Percentiles rank a stretch among this genome's conserved stretches.
Conservation (phyloP, 331 rosid species). For the Acacia concinna region DNA sequence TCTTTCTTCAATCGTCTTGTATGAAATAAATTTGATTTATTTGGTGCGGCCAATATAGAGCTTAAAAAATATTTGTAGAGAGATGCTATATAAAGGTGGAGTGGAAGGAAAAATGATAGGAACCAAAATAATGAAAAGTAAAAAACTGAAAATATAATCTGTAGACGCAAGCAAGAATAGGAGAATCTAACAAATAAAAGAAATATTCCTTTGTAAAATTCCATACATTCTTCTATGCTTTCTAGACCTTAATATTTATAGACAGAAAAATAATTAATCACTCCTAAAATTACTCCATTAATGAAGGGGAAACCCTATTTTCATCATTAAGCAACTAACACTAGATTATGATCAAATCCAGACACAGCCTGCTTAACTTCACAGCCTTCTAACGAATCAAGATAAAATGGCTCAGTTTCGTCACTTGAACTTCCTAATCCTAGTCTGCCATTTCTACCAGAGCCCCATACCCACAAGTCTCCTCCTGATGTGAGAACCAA, state of each 20-base stretch:
- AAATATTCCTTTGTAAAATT: no score
- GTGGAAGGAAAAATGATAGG: not conserved
- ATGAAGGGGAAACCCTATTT: no score
- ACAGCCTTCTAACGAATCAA: conserved; percentile 63
- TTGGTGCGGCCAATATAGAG: not conserved
- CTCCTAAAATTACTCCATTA: not conserved
- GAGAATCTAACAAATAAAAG: no score
- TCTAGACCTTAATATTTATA: no score
- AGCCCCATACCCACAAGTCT: conserved; percentile 91
- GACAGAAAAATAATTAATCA: no score
- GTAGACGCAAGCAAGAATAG: no score
- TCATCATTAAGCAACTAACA: conserved; percentile 62
- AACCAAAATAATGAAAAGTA: no score
- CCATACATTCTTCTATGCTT: no score
- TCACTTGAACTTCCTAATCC: conserved; percentile 77
- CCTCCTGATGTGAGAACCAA: conserved; percentile 63
- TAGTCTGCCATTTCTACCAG: conserved; percentile 85
- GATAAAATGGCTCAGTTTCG: conserved; percentile 65
- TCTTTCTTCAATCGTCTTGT: not conserved
- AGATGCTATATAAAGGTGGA: not conserved
- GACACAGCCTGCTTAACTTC: conserved; percentile 73
- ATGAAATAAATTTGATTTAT: not conserved
- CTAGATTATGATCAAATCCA: conserved; percentile 87
- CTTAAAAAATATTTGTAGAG: not conserved
- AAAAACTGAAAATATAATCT: no score